A percentile compares a stretch with the other conserved stretches of the same genome.
phyloP scores from a whole-genome alignment of 257 asterid species.

The Nicotiana attenuata region DNA sequence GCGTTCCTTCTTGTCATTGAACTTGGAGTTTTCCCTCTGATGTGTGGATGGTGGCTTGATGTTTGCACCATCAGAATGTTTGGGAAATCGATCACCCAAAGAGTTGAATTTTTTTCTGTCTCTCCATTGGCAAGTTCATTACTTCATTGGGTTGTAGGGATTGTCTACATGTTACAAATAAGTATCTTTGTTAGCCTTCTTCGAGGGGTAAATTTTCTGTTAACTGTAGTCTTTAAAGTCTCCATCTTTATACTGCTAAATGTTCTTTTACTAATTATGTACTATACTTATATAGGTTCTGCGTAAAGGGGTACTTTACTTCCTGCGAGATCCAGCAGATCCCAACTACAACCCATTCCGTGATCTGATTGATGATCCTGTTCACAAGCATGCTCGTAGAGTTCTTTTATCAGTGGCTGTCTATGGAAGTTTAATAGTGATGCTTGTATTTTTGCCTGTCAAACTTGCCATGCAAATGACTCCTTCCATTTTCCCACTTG shows the following conservation, averaged over 20 bases:
- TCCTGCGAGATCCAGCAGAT: slow-evolving; percentile 98
- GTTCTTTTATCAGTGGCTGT: slow-evolving; percentile 90
- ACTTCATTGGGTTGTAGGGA: slow-evolving; percentile 98
- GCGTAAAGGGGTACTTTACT: slow-evolving; percentile 93
- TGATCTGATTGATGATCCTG: slow-evolving; percentile 96
- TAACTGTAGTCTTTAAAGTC: not conserved
- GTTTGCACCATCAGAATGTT: slow-evolving; percentile 93
- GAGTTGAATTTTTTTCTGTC: slow-evolving; percentile 89
- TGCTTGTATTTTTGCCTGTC: slow-evolving; percentile 94
- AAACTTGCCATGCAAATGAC: slow-evolving; percentile 89
- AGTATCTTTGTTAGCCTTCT: slow-evolving; percentile 99
- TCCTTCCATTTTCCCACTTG: slow-evolving; percentile 91
- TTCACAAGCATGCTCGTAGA: slow-evolving; percentile 98
- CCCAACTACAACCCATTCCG: slow-evolving; percentile 99
- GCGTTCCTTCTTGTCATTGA: slow-evolving; percentile 96
- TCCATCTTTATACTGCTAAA: not conserved
- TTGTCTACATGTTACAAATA: slow-evolving; percentile 95
- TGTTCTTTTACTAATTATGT: slow-evolving; percentile 3
- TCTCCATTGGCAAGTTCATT: slow-evolving; percentile 96
- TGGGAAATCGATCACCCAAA: slow-evolving; percentile 82
- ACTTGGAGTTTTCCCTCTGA: slow-evolving; percentile 94
- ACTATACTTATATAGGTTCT: slow-evolving; percentile 53
- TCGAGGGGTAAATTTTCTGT: slow-evolving; percentile 70
- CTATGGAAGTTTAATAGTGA: slow-evolving; percentile 93
- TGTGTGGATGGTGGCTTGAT: slow-evolving; percentile 99